Evolutionary conservation across 768 basidiomycete species (phyloP), one percentile per base, ranked within the genome.

Genomic region (Pulveroboletus sp.): DNA sequence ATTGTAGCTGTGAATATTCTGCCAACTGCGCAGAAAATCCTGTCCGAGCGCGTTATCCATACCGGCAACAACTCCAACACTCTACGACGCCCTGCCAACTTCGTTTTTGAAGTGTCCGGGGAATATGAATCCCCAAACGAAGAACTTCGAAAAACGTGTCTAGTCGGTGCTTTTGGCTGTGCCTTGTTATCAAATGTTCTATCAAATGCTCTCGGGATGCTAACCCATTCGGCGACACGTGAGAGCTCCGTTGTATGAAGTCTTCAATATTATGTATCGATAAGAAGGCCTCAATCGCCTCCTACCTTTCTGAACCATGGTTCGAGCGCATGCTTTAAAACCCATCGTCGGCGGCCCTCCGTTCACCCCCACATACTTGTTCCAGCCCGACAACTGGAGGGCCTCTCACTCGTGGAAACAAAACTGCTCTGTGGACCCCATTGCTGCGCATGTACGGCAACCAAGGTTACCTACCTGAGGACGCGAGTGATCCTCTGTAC

Each of bases 401-500:
- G 8, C 9, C 37, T 5, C 2, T 32, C 24, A 5, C 2, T 32
- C 24, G 0, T 36, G 16, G 16, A 35, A 31, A 50, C 23, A 19
- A 2, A 2, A 48, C 8, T 9, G 16, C 17, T 16, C n/a, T 11
- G 7, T 10, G 27, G 12, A 29, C 19, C 27, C 44, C 10, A 20
- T 35, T 33, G 10, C 24, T 6, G 7, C 41, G 1, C n/a, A 60
- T 59, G 58, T 43, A 5, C 34, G 0, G 21, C 27, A 14, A 32
- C 38, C 6, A 19, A 35, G 9, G 12, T 32, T 19, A 43, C 17
- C 51, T 19, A 40, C 25, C 20, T 7, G 46, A 34, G 19, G 13
- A 29, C 25, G 12, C 34, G 0, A 12, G 38, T 3, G 55, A 55
- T 47, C 9, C 55, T 20, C 17, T 55, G 59, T 60, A 52, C 9